phyloP scores from a whole-genome alignment of 2,329 filamentous ascomycete genomes.

The Tolypocladium endophyticum region DNA sequence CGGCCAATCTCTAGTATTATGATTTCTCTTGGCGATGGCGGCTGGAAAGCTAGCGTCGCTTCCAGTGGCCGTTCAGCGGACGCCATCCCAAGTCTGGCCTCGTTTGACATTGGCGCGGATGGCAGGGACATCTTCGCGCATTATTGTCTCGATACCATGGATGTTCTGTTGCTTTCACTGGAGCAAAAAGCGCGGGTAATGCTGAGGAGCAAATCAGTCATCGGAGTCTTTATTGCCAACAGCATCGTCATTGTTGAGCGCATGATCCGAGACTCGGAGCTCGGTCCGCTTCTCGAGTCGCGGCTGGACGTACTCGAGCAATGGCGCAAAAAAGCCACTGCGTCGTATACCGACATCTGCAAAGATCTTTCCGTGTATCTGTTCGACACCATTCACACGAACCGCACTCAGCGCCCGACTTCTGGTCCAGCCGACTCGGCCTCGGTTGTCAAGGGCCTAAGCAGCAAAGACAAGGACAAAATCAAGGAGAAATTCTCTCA shows the following conservation, averaged over 20 bases:
- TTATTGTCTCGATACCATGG: slow-evolving; percentile 83
- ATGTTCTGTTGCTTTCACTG: slow-evolving; percentile 64
- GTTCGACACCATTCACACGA: slow-evolving; percentile 88
- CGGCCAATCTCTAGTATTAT: slow-evolving; percentile 81
- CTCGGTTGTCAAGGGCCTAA: slow-evolving; percentile 72
- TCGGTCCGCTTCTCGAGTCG: slow-evolving; percentile 59
- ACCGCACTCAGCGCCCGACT: slow-evolving; percentile 58
- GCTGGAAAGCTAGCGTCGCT: slow-evolving; percentile 57
- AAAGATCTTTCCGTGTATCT: slow-evolving; percentile 77
- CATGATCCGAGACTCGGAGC: slow-evolving; percentile 71
- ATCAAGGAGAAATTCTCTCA: slow-evolving; percentile 93
- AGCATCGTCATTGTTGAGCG: slow-evolving; percentile 75
- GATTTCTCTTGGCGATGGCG: slow-evolving; percentile 84
- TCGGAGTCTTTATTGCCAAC: slow-evolving; percentile 88
- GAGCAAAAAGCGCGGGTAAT: slow-evolving; percentile 63
- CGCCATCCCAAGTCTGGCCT: slow-evolving; percentile 58
- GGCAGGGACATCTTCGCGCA: slow-evolving; percentile 80
- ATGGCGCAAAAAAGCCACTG: slow-evolving; percentile 80
- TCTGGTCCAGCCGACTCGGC: slow-evolving; percentile 72
- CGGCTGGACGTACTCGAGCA: slow-evolving; percentile 60
- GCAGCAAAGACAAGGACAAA: slow-evolving; percentile 85
- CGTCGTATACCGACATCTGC: slow-evolving; percentile 77
- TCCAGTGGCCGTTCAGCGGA: slow-evolving; percentile 47
- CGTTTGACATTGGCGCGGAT: slow-evolving; percentile 82
- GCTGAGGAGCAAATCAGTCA: slow-evolving; percentile 65